phyloP scores from a whole-genome alignment of 129 eudicot genomes.

The Artemisia annua region DNA sequence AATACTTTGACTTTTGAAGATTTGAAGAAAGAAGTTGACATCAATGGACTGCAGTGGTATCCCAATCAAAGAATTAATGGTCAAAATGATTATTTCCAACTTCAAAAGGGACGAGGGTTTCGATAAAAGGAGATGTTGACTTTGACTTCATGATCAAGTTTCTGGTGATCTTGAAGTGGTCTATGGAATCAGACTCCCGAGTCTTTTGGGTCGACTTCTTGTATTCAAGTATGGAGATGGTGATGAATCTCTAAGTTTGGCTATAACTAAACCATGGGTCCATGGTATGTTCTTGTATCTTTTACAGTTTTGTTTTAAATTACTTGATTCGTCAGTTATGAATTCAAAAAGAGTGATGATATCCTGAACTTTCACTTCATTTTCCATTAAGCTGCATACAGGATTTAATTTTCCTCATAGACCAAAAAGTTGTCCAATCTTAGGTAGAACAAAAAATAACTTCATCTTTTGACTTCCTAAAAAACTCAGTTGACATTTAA shows the following conservation, averaged over 20 bases:
- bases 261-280: too few species aligned
- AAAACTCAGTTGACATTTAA: too few species aligned
- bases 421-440: too few species aligned
- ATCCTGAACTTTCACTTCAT: too few species aligned
- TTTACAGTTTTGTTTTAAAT: too few species aligned
- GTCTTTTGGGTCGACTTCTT: background rate
- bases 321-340: too few species aligned
- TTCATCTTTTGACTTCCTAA: too few species aligned
- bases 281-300: too few species aligned
- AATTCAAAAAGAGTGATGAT: too few species aligned
- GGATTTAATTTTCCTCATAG: too few species aligned
- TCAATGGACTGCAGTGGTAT: background rate
- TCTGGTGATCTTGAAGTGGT: background rate
- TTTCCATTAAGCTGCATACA: too few species aligned
- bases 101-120: background rate
- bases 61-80: background rate
- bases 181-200: slow-evolving; percentile 9
- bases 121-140: background rate
- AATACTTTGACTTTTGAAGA: slow-evolving; percentile 1
- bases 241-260: background rate
- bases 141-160: slow-evolving; percentile 2
- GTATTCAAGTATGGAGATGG: background rate
- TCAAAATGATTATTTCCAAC: slow-evolving; percentile 1
- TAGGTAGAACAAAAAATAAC: too few species aligned
- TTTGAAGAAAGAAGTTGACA: background rate